phyloP scores from a whole-genome alignment of 257 asterid species.

The Rauvolfia tetraphylla region DNA sequence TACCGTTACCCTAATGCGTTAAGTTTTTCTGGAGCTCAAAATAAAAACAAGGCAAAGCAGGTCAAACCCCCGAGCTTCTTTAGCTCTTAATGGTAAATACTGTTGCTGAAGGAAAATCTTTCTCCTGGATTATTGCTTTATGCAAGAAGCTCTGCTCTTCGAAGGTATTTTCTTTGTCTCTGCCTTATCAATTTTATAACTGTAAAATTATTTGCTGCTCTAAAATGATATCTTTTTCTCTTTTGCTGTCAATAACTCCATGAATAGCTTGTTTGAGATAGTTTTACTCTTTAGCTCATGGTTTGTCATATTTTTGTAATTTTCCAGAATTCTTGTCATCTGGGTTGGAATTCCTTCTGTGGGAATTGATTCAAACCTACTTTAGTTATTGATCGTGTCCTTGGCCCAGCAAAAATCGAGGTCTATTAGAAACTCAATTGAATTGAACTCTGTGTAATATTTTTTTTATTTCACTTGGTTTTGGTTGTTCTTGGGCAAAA shows the following conservation, averaged over 20 bases:
- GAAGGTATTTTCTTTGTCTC: neutral
- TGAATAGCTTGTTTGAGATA: neutral
- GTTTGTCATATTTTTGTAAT: neutral
- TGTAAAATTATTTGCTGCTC: neutral
- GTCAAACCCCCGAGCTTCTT: no score
- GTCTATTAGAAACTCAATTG: neutral
- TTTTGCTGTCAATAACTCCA: neutral
- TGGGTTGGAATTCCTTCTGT: neutral
- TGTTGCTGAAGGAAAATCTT: no score
- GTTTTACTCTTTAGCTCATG: neutral
- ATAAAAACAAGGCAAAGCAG: no score
- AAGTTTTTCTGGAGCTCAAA: no score
- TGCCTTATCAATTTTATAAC: no score
- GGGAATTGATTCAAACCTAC: neutral
- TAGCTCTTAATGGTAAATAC: no score
- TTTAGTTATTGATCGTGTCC: neutral
- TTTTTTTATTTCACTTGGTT: neutral
- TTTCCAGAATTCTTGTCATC: neutral
- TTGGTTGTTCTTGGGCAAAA: neutral
- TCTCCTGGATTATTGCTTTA: neutral
- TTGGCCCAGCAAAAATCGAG: neutral
- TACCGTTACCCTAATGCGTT: no score
- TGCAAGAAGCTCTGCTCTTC: neutral
- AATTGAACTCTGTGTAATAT: neutral
- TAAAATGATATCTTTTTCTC: neutral